Conservation (phyloP, 768 basidiomycete species). For the Collybia mongolica region DNA sequence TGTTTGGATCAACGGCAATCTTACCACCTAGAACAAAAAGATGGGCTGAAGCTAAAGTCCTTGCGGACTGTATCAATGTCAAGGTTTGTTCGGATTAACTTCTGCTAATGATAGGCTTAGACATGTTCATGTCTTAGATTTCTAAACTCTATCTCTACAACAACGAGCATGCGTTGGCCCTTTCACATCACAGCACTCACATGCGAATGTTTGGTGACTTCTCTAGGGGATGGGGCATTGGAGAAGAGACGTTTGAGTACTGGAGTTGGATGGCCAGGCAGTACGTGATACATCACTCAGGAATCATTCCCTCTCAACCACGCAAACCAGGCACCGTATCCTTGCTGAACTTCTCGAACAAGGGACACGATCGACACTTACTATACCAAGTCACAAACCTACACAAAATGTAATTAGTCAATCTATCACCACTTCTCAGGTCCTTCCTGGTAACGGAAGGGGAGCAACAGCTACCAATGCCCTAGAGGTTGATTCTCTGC, state of each 20-base stretch:
- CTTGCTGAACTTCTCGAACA: slow-evolving; percentile 90
- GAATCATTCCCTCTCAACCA: neutral
- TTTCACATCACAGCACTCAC: slow-evolving; percentile 84
- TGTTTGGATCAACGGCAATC: slow-evolving; percentile 87
- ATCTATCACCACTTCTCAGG: slow-evolving; percentile 12
- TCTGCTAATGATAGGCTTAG: neutral
- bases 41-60: slow-evolving; percentile 98
- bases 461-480: slow-evolving; percentile 10
- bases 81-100: slow-evolving; percentile 51
- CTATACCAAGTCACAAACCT: slow-evolving; percentile 60
- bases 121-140: slow-evolving; percentile 47
- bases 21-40: slow-evolving; percentile 92
- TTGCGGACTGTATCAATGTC: slow-evolving; percentile 90
- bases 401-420: slow-evolving; percentile 23
- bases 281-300: slow-evolving; percentile 40
- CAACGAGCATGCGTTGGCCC: slow-evolving; percentile 76
- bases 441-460: slow-evolving; percentile 6
- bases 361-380: slow-evolving; percentile 62
- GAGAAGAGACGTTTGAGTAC: slow-evolving; percentile 94
- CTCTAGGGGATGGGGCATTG: slow-evolving; percentile 91
- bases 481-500: slow-evolving; percentile 57
- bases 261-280: slow-evolving; percentile 97
- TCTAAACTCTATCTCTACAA: slow-evolving; percentile 91
- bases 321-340: slow-evolving; percentile 66
- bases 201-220: slow-evolving; percentile 84